Conservation (phyloP, 306 rosid genomes). For the Prosopis cineraria region DNA sequence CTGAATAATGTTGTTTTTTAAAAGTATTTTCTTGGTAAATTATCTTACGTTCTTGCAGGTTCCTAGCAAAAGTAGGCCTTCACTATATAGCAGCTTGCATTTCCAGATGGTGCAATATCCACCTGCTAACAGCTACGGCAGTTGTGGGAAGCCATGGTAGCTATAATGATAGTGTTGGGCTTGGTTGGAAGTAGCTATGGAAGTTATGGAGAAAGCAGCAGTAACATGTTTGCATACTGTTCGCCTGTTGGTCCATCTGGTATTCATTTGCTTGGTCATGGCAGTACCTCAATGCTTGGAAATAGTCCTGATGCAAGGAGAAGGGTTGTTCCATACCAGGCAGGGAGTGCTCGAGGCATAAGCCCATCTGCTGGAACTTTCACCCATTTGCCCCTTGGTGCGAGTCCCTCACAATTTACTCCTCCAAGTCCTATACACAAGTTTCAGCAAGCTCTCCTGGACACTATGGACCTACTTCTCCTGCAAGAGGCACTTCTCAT, state of each 20-base stretch:
- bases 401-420: conserved; percentile 96
- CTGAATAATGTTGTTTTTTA: conserved; percentile 14
- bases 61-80: conserved; percentile 67
- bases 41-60: conserved; percentile 56
- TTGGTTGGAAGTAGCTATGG: conserved; percentile 97
- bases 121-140: conserved; percentile 84
- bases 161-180: conserved; percentile 80
- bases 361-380: conserved; percentile 94
- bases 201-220: conserved; percentile 91
- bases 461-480: conserved; percentile 94
- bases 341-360: conserved; percentile 82
- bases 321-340: conserved; percentile 69
- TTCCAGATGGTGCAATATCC: conserved; percentile 77
- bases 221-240: conserved; percentile 79
- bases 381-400: conserved; percentile 94
- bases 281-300: conserved; percentile 78
- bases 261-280: conserved; percentile 76
- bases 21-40: conserved; percentile 28
- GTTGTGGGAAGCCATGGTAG: conserved; percentile 97
- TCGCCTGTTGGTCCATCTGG: conserved; percentile 94
- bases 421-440: conserved; percentile 89
- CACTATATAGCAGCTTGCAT: conserved; percentile 78
- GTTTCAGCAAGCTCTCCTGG: conserved; percentile 84
- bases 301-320: conserved; percentile 95
- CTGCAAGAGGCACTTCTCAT: conserved; percentile 92